A percentile compares a stretch with the other conserved stretches of the same genome.
Evolutionary conservation across 768 basidiomycete species (phyloP).

Genomic region (Tricholoma matsutake): DNA sequence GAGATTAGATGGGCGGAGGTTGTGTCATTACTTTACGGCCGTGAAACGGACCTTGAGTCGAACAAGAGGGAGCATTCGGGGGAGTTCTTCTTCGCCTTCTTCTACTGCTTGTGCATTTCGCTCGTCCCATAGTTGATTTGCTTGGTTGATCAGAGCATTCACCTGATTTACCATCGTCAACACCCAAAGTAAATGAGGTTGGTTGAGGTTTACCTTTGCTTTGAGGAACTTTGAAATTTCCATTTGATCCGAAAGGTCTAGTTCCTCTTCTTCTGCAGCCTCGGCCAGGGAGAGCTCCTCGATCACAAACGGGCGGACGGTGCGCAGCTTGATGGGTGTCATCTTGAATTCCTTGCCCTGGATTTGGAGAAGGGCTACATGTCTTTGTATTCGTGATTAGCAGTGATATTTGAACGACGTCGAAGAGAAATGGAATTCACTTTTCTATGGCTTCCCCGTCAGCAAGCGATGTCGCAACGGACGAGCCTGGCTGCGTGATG

Average conservation of each 20-base stretch:
- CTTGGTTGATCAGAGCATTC: slow-evolving; percentile 73
- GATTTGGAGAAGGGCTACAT: slow-evolving; percentile 86
- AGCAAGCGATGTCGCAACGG: slow-evolving; percentile 90
- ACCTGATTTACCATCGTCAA: slow-evolving; percentile 44
- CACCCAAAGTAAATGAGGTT: background rate
- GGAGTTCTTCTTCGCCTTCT: slow-evolving; percentile 58
- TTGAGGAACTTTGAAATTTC: slow-evolving; percentile 81
- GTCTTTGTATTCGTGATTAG: slow-evolving; percentile 43
- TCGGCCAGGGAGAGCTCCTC: slow-evolving; percentile 77
- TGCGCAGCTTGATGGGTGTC: slow-evolving; percentile 82
- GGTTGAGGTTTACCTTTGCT: slow-evolving; percentile 43
- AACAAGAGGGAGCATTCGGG: slow-evolving; percentile 81
- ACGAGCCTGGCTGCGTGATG: slow-evolving; percentile 93
- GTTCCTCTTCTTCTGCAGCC: slow-evolving; percentile 70
- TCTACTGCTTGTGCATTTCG: slow-evolving; percentile 59
- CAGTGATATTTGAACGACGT: background rate
- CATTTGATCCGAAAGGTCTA: slow-evolving; percentile 79
- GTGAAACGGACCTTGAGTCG: slow-evolving; percentile 65
- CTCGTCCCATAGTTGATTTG: slow-evolving; percentile 76
- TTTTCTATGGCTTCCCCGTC: slow-evolving; percentile 93
- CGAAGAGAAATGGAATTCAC: slow-evolving; percentile 37
- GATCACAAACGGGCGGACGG: slow-evolving; percentile 92
- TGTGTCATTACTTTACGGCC: background rate
- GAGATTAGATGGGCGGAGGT: background rate
- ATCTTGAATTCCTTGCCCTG: slow-evolving; percentile 86